These are phyloP conservation scores for Trichoderma sp. DNA, from an alignment of 2,329 filamentous ascomycete genomes.

Conservation along the genomic window DNA sequence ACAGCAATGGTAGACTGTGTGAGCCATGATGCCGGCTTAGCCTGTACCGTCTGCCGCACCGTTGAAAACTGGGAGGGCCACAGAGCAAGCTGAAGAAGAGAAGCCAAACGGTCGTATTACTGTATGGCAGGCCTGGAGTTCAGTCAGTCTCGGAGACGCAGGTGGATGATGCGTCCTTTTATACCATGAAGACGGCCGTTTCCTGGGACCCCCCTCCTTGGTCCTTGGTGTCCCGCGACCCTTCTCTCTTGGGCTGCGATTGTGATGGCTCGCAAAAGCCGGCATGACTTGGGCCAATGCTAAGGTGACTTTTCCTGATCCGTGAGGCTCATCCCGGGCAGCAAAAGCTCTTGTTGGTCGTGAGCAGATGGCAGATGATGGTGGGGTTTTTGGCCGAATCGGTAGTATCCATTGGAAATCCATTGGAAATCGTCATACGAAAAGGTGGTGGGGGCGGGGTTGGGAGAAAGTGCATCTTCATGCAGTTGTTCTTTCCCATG, in stretches of 20 bases:
- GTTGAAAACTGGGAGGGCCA: neutral
- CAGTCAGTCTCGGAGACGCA: neutral
- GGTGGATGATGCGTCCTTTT: conserved; percentile 14
- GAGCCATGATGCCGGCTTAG: neutral
- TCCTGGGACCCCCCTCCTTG: neutral
- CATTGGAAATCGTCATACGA: conserved; percentile 13
- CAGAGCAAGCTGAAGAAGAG: neutral
- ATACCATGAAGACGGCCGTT: neutral
- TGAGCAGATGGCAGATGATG: conserved; percentile 18
- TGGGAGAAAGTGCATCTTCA: conserved; percentile 11
- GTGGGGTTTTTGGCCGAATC: conserved; percentile 19
- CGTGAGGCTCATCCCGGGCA: neutral
- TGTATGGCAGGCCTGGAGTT: neutral
- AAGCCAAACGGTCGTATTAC: neutral
- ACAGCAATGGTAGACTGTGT: neutral
- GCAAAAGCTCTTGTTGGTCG: conserved; percentile 12
- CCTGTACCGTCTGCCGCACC: neutral
- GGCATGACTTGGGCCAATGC: neutral
- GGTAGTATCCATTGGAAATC: conserved; percentile 17
- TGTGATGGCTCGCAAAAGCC: conserved; percentile 14
- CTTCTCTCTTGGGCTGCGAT: neutral
- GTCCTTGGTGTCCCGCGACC: neutral
- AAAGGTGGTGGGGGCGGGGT: conserved; percentile 19
- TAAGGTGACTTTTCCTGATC: conserved; percentile 8
- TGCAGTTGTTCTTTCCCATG: conserved; percentile 2